Base-by-base conservation (phyloP, 176 grass and related monocot genomes). In the Cocos nucifera region DNA sequence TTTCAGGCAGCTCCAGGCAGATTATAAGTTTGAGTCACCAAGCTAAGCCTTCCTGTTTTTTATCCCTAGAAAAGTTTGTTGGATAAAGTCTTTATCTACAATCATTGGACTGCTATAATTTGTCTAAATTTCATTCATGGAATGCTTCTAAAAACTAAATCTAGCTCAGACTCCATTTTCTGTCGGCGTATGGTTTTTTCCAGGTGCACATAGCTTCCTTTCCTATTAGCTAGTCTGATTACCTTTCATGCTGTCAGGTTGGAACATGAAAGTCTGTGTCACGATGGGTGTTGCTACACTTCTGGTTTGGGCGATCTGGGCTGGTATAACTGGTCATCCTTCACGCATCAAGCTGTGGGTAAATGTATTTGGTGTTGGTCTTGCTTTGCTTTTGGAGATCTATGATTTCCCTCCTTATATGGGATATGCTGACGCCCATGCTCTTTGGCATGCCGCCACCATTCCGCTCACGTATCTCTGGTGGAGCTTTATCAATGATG, bases 191-290 rank as follows among this genome's bases (percentile, higher is more conserved):
- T 8, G 10, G 32, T 39, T 39, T 39, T 39, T 39, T 39, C 6
- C 8, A 10, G 32, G 32, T 39, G 32, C 32, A 39, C 9, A 4
- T 39, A 39, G 7, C 1, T 39, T 8, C 32, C 7, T 39, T 10
- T 39, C 8, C 6, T 39, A 39, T 39, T 10, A 39, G 32, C 32
- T 10, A 39, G 32, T 39, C 32, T 39, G 8, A 39, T 39, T 39
- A 10, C 7, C 32, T 21, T 39, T 39, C 32, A 39, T 39, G 2
- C 59, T 75, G 29, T 65, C 75, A 97, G 92, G 87, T 48, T 97
- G 87, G 92, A 97, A 97, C 73, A 88, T 97, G 92, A 97, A 82
- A 85, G 87, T 97, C 15, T 97, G 92, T 67, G 75, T 88, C 56
- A 64, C 65, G 51, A 88, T 97, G 87, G 92, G 73, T 50, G 77